Evolutionary conservation across 2,329 filamentous ascomycete species (phyloP), one percentile per base, ranked within the genome.

Genomic region (Pyrenochaeta sp.): DNA sequence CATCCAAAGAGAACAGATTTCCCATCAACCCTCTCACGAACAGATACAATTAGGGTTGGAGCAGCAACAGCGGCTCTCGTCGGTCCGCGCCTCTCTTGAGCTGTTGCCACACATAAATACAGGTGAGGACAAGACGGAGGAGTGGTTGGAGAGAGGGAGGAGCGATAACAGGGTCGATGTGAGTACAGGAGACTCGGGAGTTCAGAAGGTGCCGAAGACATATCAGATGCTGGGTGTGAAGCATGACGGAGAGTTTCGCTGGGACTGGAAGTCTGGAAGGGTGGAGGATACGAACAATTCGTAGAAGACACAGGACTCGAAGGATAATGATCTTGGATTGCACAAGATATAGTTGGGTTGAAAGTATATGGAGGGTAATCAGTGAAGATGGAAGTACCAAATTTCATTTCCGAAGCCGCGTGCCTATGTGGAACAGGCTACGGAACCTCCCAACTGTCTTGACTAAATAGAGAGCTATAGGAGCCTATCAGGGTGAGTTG

Each of bases 71-170:
- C 59, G 55, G 13, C 43, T 54, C 10, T 56, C 61, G 25, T 50
- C 52, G 5, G 40, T 54, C 13, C 46, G 53, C 5, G 59, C 57
- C 15, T 53, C 56, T 15, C 58, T 63, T n/a, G 53, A 67, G 49
- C 25, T 61, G 22, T 43, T 61, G 5, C 52, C 57, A 1, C 48
- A 60, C 27, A 65, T 65, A 13, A 54, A 53, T 9, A 63, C 59
- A 25, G 62, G 45, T 22, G 62, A 56, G n/a, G 61, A 67, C 2
- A 62, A 56, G 43, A 62, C 64, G 12, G 60, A 59, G 30, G 52
- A 61, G 34, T 69, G 67, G 67, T 27, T 68, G 42, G 62, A 67
- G n/a, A 52, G 53, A 24, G 61, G 62, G 8, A 56, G 51, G 27
- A 6, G 12, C 30, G n/a, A 55, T 30, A 28, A 52, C 3, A 44